These are phyloP conservation scores for Penicillium longicatenatum DNA, from an alignment of 495 filamentous ascomycete genomes.

Conservation along the genomic window DNA sequence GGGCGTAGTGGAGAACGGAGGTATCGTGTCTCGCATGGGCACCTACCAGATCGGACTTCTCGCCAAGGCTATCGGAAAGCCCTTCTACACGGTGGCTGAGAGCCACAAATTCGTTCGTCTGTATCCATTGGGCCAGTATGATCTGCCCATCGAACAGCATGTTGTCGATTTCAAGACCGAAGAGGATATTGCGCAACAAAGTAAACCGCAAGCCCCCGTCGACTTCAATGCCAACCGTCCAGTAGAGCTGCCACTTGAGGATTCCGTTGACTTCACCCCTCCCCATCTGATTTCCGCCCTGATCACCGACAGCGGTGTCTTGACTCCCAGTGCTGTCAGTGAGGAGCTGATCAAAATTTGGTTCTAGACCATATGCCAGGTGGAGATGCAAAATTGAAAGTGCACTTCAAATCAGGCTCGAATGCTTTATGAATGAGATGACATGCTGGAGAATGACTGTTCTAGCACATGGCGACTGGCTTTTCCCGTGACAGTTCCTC, in stretches of 20 bases:
- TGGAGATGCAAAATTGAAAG: neutral
- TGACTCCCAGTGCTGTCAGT: slow-evolving; percentile 75
- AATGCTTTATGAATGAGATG: slow-evolving; percentile 7
- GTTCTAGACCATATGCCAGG: slow-evolving; percentile 52
- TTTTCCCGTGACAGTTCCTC: neutral
- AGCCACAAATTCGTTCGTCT: slow-evolving; percentile 92
- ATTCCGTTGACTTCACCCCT: slow-evolving; percentile 85
- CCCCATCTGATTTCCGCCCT: slow-evolving; percentile 78
- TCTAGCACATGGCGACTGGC: neutral
- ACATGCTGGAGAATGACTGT: neutral
- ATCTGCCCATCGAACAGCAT: slow-evolving; percentile 73
- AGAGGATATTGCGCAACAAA: slow-evolving; percentile 50
- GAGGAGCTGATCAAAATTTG: slow-evolving; percentile 79
- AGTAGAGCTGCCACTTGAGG: slow-evolving; percentile 34
- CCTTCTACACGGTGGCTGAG: slow-evolving; percentile 90
- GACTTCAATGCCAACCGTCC: slow-evolving; percentile 25
- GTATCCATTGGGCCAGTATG: slow-evolving; percentile 76
- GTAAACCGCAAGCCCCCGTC: slow-evolving; percentile 26
- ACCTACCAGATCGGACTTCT: slow-evolving; percentile 88
- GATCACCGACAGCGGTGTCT: slow-evolving; percentile 74
- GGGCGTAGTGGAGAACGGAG: slow-evolving; percentile 90
- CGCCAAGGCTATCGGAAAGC: slow-evolving; percentile 73
- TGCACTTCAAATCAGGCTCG: neutral
- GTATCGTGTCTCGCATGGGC: slow-evolving; percentile 85
- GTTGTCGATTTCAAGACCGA: slow-evolving; percentile 69